Evolutionary conservation across 1,139 yeast genomes (phyloP).

Genomic region (Hemisphaericaspora xylofermentans): DNA sequence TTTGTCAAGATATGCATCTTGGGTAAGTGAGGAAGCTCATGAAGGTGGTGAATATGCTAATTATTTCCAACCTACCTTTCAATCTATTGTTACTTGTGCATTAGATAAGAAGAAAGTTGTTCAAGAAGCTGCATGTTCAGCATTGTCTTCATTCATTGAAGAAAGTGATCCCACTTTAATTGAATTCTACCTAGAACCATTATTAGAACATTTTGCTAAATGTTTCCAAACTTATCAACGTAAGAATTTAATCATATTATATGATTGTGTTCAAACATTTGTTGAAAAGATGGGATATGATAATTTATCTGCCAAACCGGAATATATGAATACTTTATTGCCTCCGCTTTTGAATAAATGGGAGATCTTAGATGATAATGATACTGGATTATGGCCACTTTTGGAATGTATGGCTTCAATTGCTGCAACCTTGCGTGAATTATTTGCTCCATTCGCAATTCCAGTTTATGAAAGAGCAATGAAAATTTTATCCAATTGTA

Average conservation of each 20-base stretch:
- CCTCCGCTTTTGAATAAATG: conserved; percentile 84
- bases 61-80: conserved; percentile 75
- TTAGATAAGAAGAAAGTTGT: conserved; percentile 86
- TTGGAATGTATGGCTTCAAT: conserved; percentile 90
- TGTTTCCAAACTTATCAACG: conserved; percentile 81
- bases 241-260: conserved; percentile 74
- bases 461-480: conserved; percentile 84
- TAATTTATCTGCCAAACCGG: conserved; percentile 50
- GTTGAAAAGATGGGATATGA: conserved; percentile 72
- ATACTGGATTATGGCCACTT: conserved; percentile 85
- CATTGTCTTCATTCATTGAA: conserved; percentile 81
- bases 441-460: conserved; percentile 85
- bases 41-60: conserved; percentile 62
- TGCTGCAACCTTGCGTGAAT: conserved; percentile 81
- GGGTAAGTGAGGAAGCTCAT: conserved; percentile 73
- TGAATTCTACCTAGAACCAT: conserved; percentile 46
- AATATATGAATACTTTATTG: conserved; percentile 60
- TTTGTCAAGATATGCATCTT: conserved; percentile 74
- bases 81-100: conserved; percentile 71
- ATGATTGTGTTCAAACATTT: conserved; percentile 91
- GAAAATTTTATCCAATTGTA: conserved; percentile 64
- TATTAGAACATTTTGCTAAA: conserved; percentile 65
- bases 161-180: conserved; percentile 66
- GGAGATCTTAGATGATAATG: conserved; percentile 72
- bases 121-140: conserved; percentile 91